phyloP scores from a whole-genome alignment of 257 asterid species.

The Ophiorrhiza pumila region DNA sequence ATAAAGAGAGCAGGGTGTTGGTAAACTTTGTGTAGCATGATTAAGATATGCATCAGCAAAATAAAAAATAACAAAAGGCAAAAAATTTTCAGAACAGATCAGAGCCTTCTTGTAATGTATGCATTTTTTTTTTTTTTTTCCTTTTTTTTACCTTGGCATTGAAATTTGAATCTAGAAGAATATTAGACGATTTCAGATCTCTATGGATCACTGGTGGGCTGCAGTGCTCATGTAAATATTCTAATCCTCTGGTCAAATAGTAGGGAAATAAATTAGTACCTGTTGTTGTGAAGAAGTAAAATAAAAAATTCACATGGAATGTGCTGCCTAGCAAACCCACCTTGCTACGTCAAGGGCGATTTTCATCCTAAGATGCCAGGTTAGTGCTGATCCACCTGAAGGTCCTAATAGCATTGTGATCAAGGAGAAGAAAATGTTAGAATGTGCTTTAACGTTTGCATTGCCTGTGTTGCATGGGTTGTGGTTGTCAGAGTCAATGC shows the following conservation, averaged over 20 bases:
- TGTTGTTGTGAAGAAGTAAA: not conserved
- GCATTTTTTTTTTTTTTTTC: not conserved
- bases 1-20: constrained; percentile 5
- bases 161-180: constrained; percentile 71
- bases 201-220: constrained; percentile 75
- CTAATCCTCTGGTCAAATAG: constrained; percentile 61
- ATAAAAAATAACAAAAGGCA: not conserved
- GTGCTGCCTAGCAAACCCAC: constrained; percentile 31
- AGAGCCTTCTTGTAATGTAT: not conserved
- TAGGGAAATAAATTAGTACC: constrained; percentile 10
- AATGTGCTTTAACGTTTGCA: not conserved
- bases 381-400: constrained; percentile 56
- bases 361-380: constrained; percentile 64
- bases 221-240: constrained; percentile 65
- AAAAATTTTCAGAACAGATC: constrained; percentile 12
- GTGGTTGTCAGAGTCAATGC: not conserved
- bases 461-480: not conserved
- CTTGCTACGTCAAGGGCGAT: constrained; percentile 74
- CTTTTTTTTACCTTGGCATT: constrained; percentile 56
- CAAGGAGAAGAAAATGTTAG: constrained; percentile 17
- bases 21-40: not conserved
- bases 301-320: constrained; percentile 20
- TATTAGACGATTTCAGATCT: constrained; percentile 80
- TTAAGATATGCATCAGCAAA: not conserved
- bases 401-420: constrained; percentile 38